Evolutionary conservation across 768 basidiomycete species (phyloP).

Genomic region (Hydnum rufescens): DNA sequence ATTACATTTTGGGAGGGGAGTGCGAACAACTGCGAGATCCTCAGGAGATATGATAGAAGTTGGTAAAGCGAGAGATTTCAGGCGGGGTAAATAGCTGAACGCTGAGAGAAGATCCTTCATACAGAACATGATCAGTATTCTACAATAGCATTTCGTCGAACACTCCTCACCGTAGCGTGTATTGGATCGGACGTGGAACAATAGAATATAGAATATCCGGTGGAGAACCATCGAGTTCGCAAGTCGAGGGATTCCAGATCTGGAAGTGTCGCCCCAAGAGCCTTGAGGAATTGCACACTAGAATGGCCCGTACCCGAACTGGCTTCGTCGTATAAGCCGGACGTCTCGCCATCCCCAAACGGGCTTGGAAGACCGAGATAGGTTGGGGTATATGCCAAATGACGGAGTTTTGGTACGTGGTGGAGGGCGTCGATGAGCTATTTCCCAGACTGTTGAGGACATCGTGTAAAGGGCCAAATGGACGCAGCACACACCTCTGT

Average conservation of each 20-base stretch:
- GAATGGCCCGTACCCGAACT: not conserved
- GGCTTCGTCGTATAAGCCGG: not conserved
- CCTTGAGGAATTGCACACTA: not conserved
- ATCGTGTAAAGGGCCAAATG: too few species aligned
- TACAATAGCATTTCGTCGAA: too few species aligned
- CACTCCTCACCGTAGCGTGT: too few species aligned
- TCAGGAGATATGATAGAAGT: not conserved
- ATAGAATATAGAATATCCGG: not conserved
- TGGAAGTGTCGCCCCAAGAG: not conserved
- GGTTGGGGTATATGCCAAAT: not conserved
- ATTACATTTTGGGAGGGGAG: not conserved
- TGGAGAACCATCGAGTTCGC: not conserved
- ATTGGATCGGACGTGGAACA: not conserved
- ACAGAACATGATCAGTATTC: too few species aligned
- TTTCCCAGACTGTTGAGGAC: too few species aligned
- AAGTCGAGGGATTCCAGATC: not conserved
- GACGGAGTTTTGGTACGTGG: not conserved
- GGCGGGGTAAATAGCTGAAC: not conserved
- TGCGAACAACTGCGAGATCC: not conserved
- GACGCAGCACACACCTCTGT: too few species aligned
- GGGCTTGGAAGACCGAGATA: not conserved
- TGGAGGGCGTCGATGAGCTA: not conserved
- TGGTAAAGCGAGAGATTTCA: not conserved
- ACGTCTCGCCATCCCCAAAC: not conserved
- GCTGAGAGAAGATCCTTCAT: not conserved